Conservation (phyloP, 306 rosid species). For the Malus fusca region DNA sequence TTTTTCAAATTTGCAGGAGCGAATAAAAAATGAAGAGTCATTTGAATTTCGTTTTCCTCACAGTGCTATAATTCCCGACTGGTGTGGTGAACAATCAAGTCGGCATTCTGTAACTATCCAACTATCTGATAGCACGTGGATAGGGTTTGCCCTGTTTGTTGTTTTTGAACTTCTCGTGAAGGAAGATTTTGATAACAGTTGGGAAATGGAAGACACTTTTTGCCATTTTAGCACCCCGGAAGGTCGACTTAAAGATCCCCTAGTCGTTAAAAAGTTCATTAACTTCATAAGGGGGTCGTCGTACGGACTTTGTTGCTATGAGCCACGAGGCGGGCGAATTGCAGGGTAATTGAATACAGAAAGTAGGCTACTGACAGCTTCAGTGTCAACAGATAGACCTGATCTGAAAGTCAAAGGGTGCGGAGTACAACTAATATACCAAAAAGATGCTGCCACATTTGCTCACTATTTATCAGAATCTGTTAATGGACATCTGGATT, state of each 20-base stretch:
- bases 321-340: neutral
- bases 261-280: neutral
- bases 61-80: neutral
- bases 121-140: neutral
- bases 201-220: neutral
- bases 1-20: neutral
- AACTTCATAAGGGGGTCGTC: neutral
- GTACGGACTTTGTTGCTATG: neutral
- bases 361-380: neutral
- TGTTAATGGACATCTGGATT: neutral
- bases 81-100: neutral
- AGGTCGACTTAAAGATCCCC: neutral
- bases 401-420: neutral
- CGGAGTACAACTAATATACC: neutral
- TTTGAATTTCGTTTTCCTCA: neutral
- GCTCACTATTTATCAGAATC: neutral
- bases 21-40: neutral
- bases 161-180: neutral
- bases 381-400: neutral
- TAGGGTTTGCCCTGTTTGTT: neutral
- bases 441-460: neutral
- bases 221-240: neutral
- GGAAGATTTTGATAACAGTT: neutral
- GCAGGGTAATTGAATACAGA: neutral
- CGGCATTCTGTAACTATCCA: neutral